Percentiles rank a stretch among this genome's conserved stretches.
These are phyloP conservation scores for Lipomyces lipofer DNA, from an alignment of 805 yeast species.

Conservation along the genomic window DNA sequence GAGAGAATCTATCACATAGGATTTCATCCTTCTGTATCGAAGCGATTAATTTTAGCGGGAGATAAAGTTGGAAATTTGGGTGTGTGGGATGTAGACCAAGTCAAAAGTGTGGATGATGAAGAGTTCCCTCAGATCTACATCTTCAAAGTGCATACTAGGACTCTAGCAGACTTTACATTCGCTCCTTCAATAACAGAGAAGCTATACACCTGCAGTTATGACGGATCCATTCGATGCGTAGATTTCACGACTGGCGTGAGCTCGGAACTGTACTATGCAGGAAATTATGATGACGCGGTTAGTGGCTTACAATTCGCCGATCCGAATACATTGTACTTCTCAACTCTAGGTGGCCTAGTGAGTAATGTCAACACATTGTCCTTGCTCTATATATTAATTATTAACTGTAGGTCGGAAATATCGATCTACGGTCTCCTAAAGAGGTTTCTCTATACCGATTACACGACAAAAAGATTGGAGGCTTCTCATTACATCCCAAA, in stretches of 20 bases:
- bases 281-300: constrained; percentile 42
- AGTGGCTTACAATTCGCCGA: constrained; percentile 32
- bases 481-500: constrained; percentile 76
- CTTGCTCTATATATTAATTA: too few species aligned
- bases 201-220: constrained; percentile 75
- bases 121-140: constrained; percentile 50
- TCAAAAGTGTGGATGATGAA: constrained; percentile 40
- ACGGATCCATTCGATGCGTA: constrained; percentile 76
- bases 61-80: constrained; percentile 88
- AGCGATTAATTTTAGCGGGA: constrained; percentile 74
- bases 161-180: constrained; percentile 64
- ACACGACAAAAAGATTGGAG: constrained; percentile 91
- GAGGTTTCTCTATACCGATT: constrained; percentile 47
- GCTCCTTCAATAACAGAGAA: constrained; percentile 52
- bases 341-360: constrained; percentile 73
- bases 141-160: constrained; percentile 73
- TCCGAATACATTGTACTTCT: constrained; percentile 58
- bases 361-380: neutral
- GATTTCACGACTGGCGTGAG: constrained; percentile 65
- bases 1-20: constrained; percentile 72
- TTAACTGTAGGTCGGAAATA: constrained; percentile 53
- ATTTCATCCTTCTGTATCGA: constrained; percentile 71
- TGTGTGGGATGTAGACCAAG: constrained; percentile 72
- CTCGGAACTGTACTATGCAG: constrained; percentile 51
- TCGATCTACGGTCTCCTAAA: constrained; percentile 60